Evolutionary conservation across 2,329 filamentous ascomycete genomes (phyloP), one percentile per base, ranked within the genome.

Genomic region (Pyrenophora seminiperda): DNA sequence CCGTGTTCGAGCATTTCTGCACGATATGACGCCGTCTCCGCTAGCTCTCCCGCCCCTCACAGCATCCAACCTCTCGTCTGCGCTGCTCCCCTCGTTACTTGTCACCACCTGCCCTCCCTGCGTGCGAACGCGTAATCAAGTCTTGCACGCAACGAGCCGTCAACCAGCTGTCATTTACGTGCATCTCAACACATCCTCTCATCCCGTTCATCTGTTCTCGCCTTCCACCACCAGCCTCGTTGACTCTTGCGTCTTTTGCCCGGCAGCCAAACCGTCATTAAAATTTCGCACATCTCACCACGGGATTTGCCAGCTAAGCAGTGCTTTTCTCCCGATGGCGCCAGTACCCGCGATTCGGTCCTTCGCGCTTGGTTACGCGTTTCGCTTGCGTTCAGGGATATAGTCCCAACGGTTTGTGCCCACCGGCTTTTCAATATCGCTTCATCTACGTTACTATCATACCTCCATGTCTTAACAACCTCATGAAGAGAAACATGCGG

Each of bases 41-140:
- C 37, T 61, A 61, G 56, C 54, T 45, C 51, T 61, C 56, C 59
- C 59, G 56, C 56, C 54, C 53, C 54, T 61, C 58, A 49, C 43
- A 46, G 22, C 50, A 53, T 41, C 44, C 32, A 54, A 37, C 50
- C 54, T 56, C 50, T 54, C 40, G 40, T 44, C 45, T 43, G 45
- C 50, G 38, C 29, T 34, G 17, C 24, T 40, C 36, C 22, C 41
- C 31, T 44, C 39, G 18, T 30, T 39, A 27, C 41, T 41, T 31
- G 40, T 45, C 56, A 46, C 42, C 34, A 47, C 29, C 44, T 30
- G 27, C 47, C 43, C 34, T 51, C 50, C 48, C 50, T 44, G 47
- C 48, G 46, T 34, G 41, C 47, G 45, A 58, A 60, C 58, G 55
- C 58, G 58, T 60, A 56, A 60, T 56, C 49, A 32, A 33, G 17